Conservation (phyloP, 225 moss, liverwort and hornwort species). For the Thuidium tamariscinum region DNA sequence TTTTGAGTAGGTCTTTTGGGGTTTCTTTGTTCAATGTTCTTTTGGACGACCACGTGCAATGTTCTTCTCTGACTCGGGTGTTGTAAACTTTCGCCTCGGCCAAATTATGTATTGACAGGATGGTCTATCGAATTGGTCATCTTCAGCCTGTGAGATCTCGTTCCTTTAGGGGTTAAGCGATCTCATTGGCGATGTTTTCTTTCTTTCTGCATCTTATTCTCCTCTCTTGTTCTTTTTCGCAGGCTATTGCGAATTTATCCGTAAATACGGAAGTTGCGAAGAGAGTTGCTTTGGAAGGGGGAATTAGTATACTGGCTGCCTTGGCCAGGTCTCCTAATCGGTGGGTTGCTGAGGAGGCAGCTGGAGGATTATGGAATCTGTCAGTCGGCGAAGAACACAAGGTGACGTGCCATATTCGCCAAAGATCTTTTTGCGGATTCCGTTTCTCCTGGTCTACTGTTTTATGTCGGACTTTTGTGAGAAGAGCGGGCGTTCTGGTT, state of each 20-base stretch:
- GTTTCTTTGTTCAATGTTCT: background rate
- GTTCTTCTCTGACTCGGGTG: background rate
- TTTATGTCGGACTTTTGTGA: background rate
- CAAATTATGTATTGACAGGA: no score
- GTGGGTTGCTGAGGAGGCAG: constrained; percentile 96
- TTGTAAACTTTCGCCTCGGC: no score
- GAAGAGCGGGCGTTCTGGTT: background rate
- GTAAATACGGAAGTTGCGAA: constrained; percentile 97
- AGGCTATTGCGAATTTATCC: constrained; percentile 92
- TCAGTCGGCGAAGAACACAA: constrained; percentile 96
- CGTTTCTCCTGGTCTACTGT: background rate
- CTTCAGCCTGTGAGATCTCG: no score
- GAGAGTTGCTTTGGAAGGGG: constrained; percentile 81
- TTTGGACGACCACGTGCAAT: background rate
- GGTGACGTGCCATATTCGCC: constrained; percentile 23
- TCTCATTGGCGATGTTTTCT: background rate
- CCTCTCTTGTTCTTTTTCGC: background rate
- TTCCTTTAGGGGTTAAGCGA: background rate
- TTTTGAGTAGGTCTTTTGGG: background rate
- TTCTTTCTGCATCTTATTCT: background rate
- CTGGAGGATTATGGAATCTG: constrained; percentile 89
- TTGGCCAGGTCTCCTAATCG: constrained; percentile 88
- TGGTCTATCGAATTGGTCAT: background rate
- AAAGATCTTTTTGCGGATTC: background rate
- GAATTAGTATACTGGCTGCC: constrained; percentile 76